Evolutionary conservation across 2,329 filamentous ascomycete genomes (phyloP), one percentile per base, ranked within the genome.

Genomic region (Coniochaeta pulveracea): DNA sequence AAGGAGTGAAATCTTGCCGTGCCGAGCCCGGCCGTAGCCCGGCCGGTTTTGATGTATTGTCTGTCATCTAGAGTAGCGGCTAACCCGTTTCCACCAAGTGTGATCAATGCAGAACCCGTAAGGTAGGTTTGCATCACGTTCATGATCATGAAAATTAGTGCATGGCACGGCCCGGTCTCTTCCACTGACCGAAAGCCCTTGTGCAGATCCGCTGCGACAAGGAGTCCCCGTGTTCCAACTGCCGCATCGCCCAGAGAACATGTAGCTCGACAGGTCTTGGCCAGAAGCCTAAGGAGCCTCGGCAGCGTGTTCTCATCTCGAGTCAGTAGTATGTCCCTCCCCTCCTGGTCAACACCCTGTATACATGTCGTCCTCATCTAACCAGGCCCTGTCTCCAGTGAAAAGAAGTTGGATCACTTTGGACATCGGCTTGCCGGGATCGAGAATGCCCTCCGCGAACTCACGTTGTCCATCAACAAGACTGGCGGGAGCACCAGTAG

Each of bases 241-340:
- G 70, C 44, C 61, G 64, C 21, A 68, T 61, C 16, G 65, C 68
- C 18, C 64, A 63, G 40, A 58, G 69, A 7, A 46, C 57, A 10
- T 75, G 70, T 45, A 71, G 65, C 37, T 73, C 67, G 4, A 71
- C 66, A 1, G 69, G 69, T 4, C 54, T 59, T 10, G 64, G 65
- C 6, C 69, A 73, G 44, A 63, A 66, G 38, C 64, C 67, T 17
- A 70, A 66, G 46, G 69, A 73, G 45, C 54, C 59, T 27, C 59
- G 69, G 25, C 69, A 73, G 44, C 57, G 70, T 34, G 69, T 75
- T 24, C 55, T 75, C 40, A 74, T 75, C 37, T 73, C 70, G 3
- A 69, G 67, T 26, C 69, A 74, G 61, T 75, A 75, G 69, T 74
- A 52, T 43, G 66, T 57, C 22, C 28, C 11, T 37, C 21, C 12